Conservation (phyloP, 1,284 basidiomycete genomes). For the Athelia psychrophila region DNA sequence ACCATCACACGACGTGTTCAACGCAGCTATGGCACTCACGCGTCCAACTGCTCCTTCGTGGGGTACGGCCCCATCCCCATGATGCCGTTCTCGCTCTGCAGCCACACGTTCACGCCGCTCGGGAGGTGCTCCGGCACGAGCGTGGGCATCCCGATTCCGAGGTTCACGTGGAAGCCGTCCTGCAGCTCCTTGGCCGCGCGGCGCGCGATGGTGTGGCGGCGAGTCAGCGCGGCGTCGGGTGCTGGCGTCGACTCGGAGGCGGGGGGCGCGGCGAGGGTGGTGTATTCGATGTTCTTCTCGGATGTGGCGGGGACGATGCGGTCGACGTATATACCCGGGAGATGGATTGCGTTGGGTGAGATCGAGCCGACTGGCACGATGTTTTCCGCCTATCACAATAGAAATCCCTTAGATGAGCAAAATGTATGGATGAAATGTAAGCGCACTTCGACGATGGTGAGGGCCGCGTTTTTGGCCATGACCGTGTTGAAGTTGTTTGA, state of each 20-base stretch:
- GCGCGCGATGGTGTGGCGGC: conserved; percentile 78
- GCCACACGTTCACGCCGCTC: conserved; percentile 81
- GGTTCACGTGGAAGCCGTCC: conserved; percentile 82
- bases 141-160: conserved; percentile 92
- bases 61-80: conserved; percentile 96
- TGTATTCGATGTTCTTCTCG: conserved; percentile 80
- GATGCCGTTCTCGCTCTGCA: conserved; percentile 95
- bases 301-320: conserved; percentile 80
- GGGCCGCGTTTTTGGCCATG: conserved; percentile 87
- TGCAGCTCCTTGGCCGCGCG: conserved; percentile 89
- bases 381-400: conserved; percentile 71
- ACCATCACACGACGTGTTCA: too few relatives aligned
- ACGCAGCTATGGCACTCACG: conserved; percentile 50
- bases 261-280: conserved; percentile 57
- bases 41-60: conserved; percentile 82
- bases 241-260: conserved; percentile 31
- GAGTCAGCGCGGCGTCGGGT: conserved; percentile 50
- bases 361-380: conserved; percentile 88
- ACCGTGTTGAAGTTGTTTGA: conserved; percentile 87
- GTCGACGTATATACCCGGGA: conserved; percentile 87
- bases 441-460: conserved; percentile 87
- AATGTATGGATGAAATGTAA: conserved; percentile 1
- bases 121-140: conserved; percentile 84
- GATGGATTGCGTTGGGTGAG: conserved; percentile 81
- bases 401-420: not conserved